phyloP scores from a whole-genome alignment of 179 eudicot genomes.

The Dionaea muscipula region DNA sequence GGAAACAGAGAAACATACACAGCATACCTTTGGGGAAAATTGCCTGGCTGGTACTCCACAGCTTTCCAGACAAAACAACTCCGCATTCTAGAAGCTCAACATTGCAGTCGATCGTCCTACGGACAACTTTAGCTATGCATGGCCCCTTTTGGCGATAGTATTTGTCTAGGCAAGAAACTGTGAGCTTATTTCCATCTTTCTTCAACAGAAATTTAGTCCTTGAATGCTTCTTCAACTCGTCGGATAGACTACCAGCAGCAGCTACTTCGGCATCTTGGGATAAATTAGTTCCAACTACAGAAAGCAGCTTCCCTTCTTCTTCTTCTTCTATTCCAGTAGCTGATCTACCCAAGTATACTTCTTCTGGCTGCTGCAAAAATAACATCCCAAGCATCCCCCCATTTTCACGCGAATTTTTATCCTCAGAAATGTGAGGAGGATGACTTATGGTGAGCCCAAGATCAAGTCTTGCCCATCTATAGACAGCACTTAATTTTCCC shows the following conservation, averaged over 20 bases:
- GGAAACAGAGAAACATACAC: background rate
- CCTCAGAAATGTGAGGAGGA: conserved; percentile 53
- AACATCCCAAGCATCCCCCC: conserved; percentile 22
- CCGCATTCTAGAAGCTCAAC: conserved; percentile 72
- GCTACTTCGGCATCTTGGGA: conserved; percentile 25
- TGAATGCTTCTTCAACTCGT: conserved; percentile 18
- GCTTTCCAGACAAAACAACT: conserved; percentile 45
- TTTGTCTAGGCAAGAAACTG: conserved; percentile 28
- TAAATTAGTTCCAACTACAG: conserved; percentile 28
- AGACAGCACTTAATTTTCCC: conserved; percentile 83
- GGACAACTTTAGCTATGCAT: conserved; percentile 82
- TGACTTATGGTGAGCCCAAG: conserved; percentile 76
- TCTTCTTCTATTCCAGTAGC: conserved; percentile 23
- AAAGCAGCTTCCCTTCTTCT: conserved; percentile 20
- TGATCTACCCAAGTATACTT: conserved; percentile 17
- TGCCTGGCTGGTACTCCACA: conserved; percentile 73
- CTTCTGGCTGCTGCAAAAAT: conserved; percentile 25
- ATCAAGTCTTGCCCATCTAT: conserved; percentile 85
- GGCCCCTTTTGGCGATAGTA: conserved; percentile 76
- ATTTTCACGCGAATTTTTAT: no score
- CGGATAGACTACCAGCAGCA: conserved; percentile 18
- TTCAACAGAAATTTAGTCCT: conserved; percentile 17
- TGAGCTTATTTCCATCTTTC: conserved; percentile 20
- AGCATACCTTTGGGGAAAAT: conserved; percentile 84
- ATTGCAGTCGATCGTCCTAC: conserved; percentile 70